These are phyloP conservation scores for Spergularia azorica DNA, from an alignment of 179 eudicot genomes.

Conservation along the genomic window DNA sequence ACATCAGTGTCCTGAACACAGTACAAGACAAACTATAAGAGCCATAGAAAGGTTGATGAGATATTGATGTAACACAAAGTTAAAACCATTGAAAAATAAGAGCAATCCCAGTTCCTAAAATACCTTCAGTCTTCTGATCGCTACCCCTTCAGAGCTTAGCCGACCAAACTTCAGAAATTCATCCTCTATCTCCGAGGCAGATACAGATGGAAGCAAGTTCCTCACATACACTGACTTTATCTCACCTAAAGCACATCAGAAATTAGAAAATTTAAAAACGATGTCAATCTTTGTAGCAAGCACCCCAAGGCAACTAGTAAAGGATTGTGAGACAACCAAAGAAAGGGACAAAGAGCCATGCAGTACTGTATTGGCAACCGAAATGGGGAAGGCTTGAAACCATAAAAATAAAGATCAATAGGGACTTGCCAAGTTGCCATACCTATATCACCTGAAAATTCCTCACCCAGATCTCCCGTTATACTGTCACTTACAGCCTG, in stretches of 20 bases:
- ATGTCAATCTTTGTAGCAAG: background rate
- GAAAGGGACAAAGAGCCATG: background rate
- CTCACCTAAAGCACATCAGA: constrained; percentile 50
- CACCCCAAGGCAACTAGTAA: constrained; percentile 4
- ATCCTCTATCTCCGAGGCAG: constrained; percentile 78
- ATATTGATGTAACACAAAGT: background rate
- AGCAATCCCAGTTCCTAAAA: constrained; percentile 5
- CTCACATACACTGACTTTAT: constrained; percentile 85
- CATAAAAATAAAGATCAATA: background rate
- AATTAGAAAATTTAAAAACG: background rate
- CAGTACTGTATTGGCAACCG: background rate
- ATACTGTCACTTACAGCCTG: constrained; percentile 41
- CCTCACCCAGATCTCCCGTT: constrained; percentile 52
- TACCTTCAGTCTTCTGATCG: constrained; percentile 82
- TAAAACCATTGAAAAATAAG: background rate
- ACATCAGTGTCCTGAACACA: constrained; percentile 71
- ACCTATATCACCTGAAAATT: constrained; percentile 73
- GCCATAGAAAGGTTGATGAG: background rate
- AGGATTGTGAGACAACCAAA: background rate
- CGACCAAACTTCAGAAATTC: constrained; percentile 86
- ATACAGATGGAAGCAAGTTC: constrained; percentile 66
- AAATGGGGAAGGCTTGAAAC: background rate
- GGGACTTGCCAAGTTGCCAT: constrained; percentile 5
- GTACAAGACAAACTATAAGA: constrained; percentile 3
- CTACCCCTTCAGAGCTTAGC: constrained; percentile 75